phyloP scores from a whole-genome alignment of 208 protist genomes.

The Crithidia bombi region DNA sequence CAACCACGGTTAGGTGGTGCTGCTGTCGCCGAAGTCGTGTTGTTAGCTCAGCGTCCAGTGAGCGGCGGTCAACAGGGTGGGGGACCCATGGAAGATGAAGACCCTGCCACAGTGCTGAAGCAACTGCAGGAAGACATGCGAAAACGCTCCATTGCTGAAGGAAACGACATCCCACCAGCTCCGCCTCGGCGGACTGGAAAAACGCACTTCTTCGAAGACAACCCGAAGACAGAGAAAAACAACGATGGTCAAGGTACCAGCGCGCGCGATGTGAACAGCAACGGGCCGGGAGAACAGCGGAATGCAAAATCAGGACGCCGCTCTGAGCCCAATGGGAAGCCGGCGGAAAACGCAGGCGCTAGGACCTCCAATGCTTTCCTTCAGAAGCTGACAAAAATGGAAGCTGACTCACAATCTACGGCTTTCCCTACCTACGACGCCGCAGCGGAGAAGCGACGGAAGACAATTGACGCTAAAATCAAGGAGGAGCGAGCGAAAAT shows the following conservation, averaged over 20 bases:
- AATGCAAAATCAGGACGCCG: neutral
- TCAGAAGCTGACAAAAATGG: constrained; percentile 63
- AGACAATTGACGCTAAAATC: constrained; percentile 64
- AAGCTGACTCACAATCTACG: constrained; percentile 44
- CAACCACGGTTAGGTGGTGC: neutral
- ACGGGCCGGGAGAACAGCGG: neutral
- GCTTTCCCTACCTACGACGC: constrained; percentile 63
- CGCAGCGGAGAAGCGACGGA: constrained; percentile 39
- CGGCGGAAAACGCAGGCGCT: neutral
- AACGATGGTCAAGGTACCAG: neutral
- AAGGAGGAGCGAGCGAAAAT: constrained; percentile 73
- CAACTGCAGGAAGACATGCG: constrained; percentile 45
- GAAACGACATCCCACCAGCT: constrained; percentile 34
- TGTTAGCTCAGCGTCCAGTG: neutral
- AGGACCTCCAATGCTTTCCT: constrained; percentile 53
- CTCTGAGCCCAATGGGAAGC: neutral
- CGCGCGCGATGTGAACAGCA: neutral
- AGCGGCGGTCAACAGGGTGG: neutral
- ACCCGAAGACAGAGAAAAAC: neutral
- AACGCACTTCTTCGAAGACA: constrained; percentile 40
- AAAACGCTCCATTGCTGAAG: constrained; percentile 21
- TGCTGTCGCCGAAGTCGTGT: neutral
- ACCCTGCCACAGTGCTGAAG: constrained; percentile 49
- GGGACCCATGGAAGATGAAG: constrained; percentile 34
- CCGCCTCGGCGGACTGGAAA: constrained; percentile 48